Conservation (phyloP, 2,329 filamentous ascomycete genomes). For the Coniochaeta hoffmannii region DNA sequence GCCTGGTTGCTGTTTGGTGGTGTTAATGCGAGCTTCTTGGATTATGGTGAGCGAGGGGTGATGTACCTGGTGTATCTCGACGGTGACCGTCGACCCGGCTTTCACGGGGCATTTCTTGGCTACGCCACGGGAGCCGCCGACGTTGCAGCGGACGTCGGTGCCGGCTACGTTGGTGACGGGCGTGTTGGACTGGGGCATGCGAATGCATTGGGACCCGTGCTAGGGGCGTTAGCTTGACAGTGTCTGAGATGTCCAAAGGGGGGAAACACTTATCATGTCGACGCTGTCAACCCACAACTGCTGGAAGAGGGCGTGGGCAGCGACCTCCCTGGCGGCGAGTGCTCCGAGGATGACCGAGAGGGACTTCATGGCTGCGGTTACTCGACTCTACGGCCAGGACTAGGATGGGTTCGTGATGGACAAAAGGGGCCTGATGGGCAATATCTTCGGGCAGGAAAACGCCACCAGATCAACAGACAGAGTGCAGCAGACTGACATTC, state of each 20-base stretch:
- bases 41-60: background rate
- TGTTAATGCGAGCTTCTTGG: background rate
- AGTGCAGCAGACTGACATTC: background rate
- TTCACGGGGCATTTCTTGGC: constrained; percentile 32
- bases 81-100: constrained; percentile 36
- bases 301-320: constrained; percentile 44
- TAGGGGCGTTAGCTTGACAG: background rate
- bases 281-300: constrained; percentile 38
- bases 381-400: background rate
- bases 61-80: constrained; percentile 42
- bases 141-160: constrained; percentile 34
- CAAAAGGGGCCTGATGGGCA: background rate
- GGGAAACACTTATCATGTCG: constrained; percentile 27
- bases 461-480: background rate
- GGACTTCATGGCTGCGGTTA: constrained; percentile 26
- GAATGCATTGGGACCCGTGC: constrained; percentile 32
- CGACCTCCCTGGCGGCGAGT: constrained; percentile 26
- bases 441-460: background rate
- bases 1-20: constrained; percentile 6
- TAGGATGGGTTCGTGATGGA: background rate
- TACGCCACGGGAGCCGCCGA: constrained; percentile 22
- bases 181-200: constrained; percentile 37
- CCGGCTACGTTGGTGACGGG: constrained; percentile 35
- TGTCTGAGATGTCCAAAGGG: background rate
- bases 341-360: constrained; percentile 21